Conservation (phyloP, 306 rosid genomes). For the Inga oerstediana region DNA sequence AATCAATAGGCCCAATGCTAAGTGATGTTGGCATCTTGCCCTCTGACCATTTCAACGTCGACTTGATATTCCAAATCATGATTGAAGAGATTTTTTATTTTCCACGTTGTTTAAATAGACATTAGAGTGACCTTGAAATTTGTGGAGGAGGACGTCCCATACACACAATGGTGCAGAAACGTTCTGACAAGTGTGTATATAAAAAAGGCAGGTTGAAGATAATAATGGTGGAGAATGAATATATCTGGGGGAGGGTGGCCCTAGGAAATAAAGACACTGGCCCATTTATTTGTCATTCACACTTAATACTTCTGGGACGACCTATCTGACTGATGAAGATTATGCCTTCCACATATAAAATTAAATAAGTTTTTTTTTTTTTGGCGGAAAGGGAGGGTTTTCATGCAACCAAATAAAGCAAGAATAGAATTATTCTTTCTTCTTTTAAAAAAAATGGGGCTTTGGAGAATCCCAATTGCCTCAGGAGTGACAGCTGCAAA, state of each 20-base stretch:
- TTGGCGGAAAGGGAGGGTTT: not conserved
- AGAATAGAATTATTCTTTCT: too few species aligned
- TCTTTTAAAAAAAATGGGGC: not conserved
- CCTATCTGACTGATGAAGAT: not conserved
- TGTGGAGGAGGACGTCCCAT: not conserved
- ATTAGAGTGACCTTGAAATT: not conserved
- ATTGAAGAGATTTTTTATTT: too few species aligned
- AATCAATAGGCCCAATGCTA: not conserved
- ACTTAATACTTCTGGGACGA: not conserved
- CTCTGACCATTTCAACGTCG: not conserved
- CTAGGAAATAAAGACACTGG: not conserved
- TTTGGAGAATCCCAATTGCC: not conserved
- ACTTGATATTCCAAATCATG: too few species aligned
- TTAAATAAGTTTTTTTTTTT: not conserved
- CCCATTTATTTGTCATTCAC: not conserved
- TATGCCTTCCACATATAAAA: not conserved
- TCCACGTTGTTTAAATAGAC: too few species aligned
- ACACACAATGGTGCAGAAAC: not conserved
- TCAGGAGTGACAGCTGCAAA: not conserved
- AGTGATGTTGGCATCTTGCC: not conserved
- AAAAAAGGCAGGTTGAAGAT: not conserved
- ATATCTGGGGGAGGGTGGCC: not conserved
- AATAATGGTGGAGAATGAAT: not conserved
- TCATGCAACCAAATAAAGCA: slow-evolving; percentile 3
- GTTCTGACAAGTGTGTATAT: not conserved